These are phyloP conservation scores for Scenedesmus sp. DNA, from an alignment of 163 green algal species.

Conservation along the genomic window DNA sequence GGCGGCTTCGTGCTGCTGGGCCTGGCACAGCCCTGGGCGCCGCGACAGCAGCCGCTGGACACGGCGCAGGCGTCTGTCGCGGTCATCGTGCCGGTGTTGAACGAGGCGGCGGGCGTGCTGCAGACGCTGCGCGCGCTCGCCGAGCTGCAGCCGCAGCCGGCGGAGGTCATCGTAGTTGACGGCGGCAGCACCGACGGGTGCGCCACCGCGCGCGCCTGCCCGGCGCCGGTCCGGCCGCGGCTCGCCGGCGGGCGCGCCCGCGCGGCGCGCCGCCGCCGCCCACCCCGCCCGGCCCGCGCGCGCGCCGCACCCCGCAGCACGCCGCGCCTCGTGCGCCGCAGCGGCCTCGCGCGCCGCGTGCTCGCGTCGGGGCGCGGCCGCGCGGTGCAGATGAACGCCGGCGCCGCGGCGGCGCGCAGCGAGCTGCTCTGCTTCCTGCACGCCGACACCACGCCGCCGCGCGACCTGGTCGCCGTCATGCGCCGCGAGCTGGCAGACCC, in stretches of 20 bases:
- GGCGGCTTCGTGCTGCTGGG: conserved; percentile 12
- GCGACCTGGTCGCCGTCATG: conserved; percentile 57
- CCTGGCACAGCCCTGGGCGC: conserved; percentile 8
- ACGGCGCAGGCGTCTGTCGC: conserved; percentile 12
- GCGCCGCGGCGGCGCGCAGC: conserved; percentile 55
- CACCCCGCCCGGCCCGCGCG: too few species aligned
- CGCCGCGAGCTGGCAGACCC: conserved; percentile 45
- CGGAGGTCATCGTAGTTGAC: conserved; percentile 83
- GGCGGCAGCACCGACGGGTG: conserved; percentile 76
- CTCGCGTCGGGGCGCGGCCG: conserved; percentile 57
- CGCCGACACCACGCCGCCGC: conserved; percentile 73
- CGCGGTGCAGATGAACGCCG: conserved; percentile 82
- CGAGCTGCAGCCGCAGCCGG: conserved; percentile 53
- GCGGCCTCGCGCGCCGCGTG: conserved; percentile 3
- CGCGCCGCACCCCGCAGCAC: too few species aligned
- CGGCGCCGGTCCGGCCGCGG: too few species aligned
- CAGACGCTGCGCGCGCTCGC: conserved; percentile 55
- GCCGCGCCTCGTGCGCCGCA: conserved; percentile 37
- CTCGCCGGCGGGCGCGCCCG: too few species aligned
- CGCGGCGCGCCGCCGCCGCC: too few species aligned
- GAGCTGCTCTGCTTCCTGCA: conserved; percentile 83
- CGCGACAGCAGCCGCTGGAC: neutral
- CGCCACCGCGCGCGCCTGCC: too few species aligned
- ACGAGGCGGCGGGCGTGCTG: conserved; percentile 67
- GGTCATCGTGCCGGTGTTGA: conserved; percentile 58